phyloP scores from a whole-genome alignment of 805 yeast genomes.

The Monosporozyma servazzii region DNA sequence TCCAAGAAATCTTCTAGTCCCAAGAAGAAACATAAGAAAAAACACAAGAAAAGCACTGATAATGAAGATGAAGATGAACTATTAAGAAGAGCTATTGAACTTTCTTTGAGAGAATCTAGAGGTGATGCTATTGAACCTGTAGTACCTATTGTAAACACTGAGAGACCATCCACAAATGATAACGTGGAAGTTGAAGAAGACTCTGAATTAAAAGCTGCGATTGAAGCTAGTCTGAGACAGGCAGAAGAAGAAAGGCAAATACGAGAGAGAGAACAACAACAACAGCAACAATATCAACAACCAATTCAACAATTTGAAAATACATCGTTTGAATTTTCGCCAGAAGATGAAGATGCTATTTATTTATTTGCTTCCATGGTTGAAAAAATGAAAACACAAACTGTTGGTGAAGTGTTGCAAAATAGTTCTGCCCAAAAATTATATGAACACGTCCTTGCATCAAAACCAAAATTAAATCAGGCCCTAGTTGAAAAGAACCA shows the following conservation, averaged over 20 bases:
- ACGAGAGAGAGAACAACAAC: slow-evolving; percentile 16
- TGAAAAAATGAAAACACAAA: slow-evolving; percentile 41
- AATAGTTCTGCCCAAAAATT: slow-evolving; percentile 30
- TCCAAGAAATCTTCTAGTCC: slow-evolving; percentile 26
- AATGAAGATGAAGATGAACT: slow-evolving; percentile 67
- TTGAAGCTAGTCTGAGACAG: slow-evolving; percentile 81
- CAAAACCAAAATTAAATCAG: slow-evolving; percentile 62
- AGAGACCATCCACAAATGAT: slow-evolving; percentile 3
- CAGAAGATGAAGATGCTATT: slow-evolving; percentile 61
- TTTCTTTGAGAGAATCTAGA: slow-evolving; percentile 54
- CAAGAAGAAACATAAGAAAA: slow-evolving; percentile 14
- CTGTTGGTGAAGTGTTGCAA: slow-evolving; percentile 32
- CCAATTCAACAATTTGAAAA: slow-evolving; percentile 4
- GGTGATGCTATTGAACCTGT: slow-evolving; percentile 16
- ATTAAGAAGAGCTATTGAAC: slow-evolving; percentile 63
- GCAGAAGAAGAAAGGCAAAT: slow-evolving; percentile 36
- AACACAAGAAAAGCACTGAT: slow-evolving; percentile 18
- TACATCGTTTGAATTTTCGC: slow-evolving; percentile 34
- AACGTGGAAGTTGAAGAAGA: slow-evolving; percentile 67
- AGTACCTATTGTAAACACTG: slow-evolving; percentile 20
- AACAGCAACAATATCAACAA: slow-evolving; percentile 5
- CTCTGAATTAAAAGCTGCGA: slow-evolving; percentile 87
- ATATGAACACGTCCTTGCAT: slow-evolving; percentile 47
- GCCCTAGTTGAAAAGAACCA: slow-evolving; percentile 48
- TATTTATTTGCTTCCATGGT: slow-evolving; percentile 61